Percentiles rank a stretch among this genome's conserved stretches.
phyloP scores from a whole-genome alignment of 2,329 filamentous ascomycete species.

The Metarhizium humberi region DNA sequence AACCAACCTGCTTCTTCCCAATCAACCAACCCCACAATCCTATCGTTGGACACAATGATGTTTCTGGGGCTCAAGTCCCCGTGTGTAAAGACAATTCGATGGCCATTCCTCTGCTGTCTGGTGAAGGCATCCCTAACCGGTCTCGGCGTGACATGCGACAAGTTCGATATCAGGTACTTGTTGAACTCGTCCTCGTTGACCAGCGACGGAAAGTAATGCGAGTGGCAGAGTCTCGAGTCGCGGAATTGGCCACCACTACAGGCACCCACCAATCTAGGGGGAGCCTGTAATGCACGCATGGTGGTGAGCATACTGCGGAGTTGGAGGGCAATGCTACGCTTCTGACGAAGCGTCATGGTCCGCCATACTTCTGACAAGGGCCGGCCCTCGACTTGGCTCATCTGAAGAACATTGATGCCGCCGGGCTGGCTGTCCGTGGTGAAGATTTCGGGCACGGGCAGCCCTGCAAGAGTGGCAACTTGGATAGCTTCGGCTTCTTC shows the following conservation, averaged over 20 bases:
- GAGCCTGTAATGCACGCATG: background rate
- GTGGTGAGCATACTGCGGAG: background rate
- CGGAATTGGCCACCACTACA: background rate
- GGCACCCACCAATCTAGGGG: background rate
- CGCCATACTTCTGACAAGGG: background rate
- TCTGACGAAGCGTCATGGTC: background rate
- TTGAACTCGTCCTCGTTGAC: slow-evolving; percentile 1
- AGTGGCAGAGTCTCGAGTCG: background rate
- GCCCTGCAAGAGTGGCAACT: background rate
- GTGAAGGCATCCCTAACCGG: background rate
- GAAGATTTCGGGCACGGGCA: background rate
- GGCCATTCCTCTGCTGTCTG: background rate
- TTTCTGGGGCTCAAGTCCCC: background rate
- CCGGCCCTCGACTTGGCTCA: background rate
- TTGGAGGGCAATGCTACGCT: background rate
- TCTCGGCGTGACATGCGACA: background rate
- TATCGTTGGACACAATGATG: background rate
- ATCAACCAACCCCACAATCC: background rate
- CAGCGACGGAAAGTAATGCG: background rate
- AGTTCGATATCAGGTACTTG: background rate
- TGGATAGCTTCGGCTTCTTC: background rate
- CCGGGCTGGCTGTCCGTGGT: background rate
- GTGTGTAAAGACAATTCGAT: slow-evolving; percentile 1
- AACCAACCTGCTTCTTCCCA: slow-evolving; percentile 3
- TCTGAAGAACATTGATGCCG: background rate